phyloP scores from a whole-genome alignment of 2,329 filamentous ascomycete species.

The Periconia macrospinosa region DNA sequence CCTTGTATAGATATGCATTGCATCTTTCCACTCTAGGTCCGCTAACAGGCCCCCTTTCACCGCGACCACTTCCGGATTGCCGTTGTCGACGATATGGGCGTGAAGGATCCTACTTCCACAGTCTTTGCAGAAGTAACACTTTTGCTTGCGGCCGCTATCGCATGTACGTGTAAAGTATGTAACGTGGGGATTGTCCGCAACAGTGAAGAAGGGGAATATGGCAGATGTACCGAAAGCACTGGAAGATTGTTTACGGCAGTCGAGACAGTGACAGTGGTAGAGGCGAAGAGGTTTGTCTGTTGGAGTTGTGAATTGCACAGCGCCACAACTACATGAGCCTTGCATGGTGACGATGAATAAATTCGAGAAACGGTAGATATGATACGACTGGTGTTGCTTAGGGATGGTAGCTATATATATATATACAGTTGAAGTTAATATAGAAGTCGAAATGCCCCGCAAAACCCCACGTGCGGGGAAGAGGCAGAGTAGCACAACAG shows the following conservation, averaged over 20 bases:
- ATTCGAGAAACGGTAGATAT: not conserved
- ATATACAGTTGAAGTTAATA: not conserved
- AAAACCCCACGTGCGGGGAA: conserved; percentile 9
- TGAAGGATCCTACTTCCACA: conserved; percentile 70
- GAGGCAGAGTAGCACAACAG: not conserved
- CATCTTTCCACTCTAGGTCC: conserved; percentile 48
- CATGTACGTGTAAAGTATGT: conserved; percentile 20
- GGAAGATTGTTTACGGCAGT: conserved; percentile 67
- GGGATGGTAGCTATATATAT: not conserved
- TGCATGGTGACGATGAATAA: conserved; percentile 16
- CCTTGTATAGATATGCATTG: conserved; percentile 68
- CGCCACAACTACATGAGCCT: conserved; percentile 64
- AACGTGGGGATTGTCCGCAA: conserved; percentile 48
- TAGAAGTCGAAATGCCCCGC: conserved; percentile 6
- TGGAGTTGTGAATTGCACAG: conserved; percentile 65
- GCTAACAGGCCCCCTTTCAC: conserved; percentile 70
- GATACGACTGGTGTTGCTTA: not conserved
- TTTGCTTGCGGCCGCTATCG: conserved; percentile 24
- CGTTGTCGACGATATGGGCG: conserved; percentile 51
- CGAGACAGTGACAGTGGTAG: conserved; percentile 71
- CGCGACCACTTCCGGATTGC: conserved; percentile 47
- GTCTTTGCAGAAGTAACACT: conserved; percentile 45
- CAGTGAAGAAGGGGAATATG: conserved; percentile 67
- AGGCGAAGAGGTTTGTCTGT: conserved; percentile 62
- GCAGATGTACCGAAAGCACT: conserved; percentile 70